phyloP scores from a whole-genome alignment of 1,139 yeast genomes.

The Kodamaea plutei region DNA sequence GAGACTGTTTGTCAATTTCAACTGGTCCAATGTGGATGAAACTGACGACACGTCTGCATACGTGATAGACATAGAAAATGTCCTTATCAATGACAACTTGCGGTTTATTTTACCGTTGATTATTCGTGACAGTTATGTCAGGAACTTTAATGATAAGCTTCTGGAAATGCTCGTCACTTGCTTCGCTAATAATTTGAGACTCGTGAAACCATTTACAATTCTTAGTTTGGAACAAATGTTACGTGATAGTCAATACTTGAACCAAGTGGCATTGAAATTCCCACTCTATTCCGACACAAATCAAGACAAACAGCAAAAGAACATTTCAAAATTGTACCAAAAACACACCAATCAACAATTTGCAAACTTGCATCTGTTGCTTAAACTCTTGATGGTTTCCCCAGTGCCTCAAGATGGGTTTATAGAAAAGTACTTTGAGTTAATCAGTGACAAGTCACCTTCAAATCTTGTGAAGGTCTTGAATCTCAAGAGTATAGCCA shows the following conservation, averaged over 20 bases:
- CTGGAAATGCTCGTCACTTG: constrained; percentile 61
- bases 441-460: constrained; percentile 62
- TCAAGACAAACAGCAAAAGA: constrained; percentile 5
- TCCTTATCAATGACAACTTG: constrained; percentile 42
- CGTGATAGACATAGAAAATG: constrained; percentile 51
- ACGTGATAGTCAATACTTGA: constrained; percentile 64
- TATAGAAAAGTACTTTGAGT: constrained; percentile 60
- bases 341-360: constrained; percentile 50
- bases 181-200: constrained; percentile 55
- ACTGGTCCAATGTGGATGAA: constrained; percentile 63
- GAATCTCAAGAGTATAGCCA: constrained; percentile 57
- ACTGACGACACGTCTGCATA: constrained; percentile 73
- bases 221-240: constrained; percentile 78
- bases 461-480: constrained; percentile 63
- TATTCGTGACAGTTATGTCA: constrained; percentile 64
- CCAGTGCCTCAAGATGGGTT: constrained; percentile 59
- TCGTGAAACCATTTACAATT: constrained; percentile 62
- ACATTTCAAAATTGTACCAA: constrained; percentile 37
- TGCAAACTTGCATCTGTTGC: constrained; percentile 53
- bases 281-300: constrained; percentile 42
- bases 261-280: constrained; percentile 49
- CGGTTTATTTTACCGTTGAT: constrained; percentile 54
- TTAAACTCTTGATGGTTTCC: constrained; percentile 64
- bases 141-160: constrained; percentile 73
- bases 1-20: constrained; percentile 79